These are phyloP conservation scores for Torulaspora indica DNA, from an alignment of 805 yeast species.

Conservation along the genomic window DNA sequence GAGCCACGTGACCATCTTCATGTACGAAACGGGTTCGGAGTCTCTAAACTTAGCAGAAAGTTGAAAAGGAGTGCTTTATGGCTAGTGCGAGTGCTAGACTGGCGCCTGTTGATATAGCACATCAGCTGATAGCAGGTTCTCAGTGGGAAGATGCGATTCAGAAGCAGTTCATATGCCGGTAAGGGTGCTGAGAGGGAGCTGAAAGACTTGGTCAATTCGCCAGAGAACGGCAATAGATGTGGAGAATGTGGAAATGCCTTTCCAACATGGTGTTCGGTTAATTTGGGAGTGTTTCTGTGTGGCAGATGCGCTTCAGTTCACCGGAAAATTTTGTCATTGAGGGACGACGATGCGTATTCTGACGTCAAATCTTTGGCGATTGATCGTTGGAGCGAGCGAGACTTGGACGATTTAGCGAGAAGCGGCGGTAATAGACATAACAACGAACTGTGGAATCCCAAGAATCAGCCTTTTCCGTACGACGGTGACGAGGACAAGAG, in stretches of 20 bases:
- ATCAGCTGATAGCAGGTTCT: neutral
- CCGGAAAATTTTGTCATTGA: conserved; percentile 50
- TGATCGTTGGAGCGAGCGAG: conserved; percentile 61
- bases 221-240: conserved; percentile 62
- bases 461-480: conserved; percentile 61
- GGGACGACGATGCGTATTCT: conserved; percentile 45
- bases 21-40: neutral
- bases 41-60: neutral
- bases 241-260: conserved; percentile 69
- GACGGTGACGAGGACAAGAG: conserved; percentile 66
- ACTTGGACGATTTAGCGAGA: conserved; percentile 42
- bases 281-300: conserved; percentile 68
- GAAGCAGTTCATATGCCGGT: conserved; percentile 7
- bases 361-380: conserved; percentile 66
- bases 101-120: neutral
- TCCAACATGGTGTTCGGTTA: conserved; percentile 46
- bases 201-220: conserved; percentile 53
- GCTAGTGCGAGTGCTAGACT: neutral
- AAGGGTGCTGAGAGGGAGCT: conserved; percentile 43
- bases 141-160: conserved; percentile 1
- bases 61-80: neutral
- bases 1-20: neutral
- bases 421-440: conserved; percentile 62
- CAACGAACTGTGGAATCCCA: conserved; percentile 61
- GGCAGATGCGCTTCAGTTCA: conserved; percentile 83